Conservation (phyloP, 257 asterid species). For the Pogostemon cablin region DNA sequence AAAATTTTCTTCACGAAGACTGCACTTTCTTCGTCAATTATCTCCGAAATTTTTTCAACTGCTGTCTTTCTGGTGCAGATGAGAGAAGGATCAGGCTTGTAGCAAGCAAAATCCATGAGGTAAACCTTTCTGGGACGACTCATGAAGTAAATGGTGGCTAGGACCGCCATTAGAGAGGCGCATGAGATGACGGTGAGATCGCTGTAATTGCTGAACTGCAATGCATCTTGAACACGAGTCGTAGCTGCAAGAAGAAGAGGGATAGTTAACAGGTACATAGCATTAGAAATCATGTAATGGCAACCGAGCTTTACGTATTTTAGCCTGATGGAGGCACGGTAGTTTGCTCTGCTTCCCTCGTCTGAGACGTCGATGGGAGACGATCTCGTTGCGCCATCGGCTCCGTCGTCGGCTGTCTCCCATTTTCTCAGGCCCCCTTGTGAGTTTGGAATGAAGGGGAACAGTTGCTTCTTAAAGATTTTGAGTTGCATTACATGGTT, state of each 20-base stretch:
- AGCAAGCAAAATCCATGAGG: conserved; percentile 37
- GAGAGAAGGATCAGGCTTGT: conserved; percentile 32
- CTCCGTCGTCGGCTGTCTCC: no score
- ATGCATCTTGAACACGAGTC: conserved; percentile 31
- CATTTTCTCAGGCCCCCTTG: no score
- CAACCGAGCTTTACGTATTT: conserved; percentile 73
- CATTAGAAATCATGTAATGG: conserved; percentile 60
- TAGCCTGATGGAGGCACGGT: conserved; percentile 59
- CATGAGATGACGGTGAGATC: conserved; percentile 46
- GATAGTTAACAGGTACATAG: conserved; percentile 48
- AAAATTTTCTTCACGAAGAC: conserved; percentile 61
- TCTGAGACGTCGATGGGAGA: no score
- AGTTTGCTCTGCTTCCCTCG: conserved; percentile 28
- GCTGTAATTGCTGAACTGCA: conserved; percentile 57
- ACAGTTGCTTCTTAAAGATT: no score
- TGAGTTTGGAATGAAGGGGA: no score
- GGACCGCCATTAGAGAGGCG: conserved; percentile 48
- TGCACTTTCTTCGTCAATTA: conserved; percentile 50
- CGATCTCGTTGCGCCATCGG: no score
- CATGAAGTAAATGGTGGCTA: conserved; percentile 60
- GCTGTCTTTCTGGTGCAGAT: not conserved
- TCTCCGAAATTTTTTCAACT: conserved; percentile 31
- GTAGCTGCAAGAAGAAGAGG: conserved; percentile 51
- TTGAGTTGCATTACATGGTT: no score
- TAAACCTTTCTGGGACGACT: conserved; percentile 55